These are phyloP conservation scores for Capsella rubella DNA, from an alignment of 441 rosid genomes.

Conservation along the genomic window DNA sequence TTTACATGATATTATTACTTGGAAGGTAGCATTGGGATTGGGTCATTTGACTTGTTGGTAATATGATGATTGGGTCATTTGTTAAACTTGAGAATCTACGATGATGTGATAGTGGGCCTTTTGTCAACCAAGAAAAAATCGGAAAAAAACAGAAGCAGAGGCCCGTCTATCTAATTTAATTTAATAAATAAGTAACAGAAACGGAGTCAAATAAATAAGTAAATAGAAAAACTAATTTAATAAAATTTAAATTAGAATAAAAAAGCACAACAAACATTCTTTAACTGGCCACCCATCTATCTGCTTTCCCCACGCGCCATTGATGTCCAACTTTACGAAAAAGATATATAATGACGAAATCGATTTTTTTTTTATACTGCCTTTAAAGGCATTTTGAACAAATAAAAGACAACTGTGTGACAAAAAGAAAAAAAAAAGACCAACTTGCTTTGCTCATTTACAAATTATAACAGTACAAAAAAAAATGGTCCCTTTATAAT, in stretches of 20 bases:
- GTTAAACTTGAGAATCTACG: background rate
- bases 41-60: background rate
- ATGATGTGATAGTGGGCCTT: conserved; percentile 36
- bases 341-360: background rate
- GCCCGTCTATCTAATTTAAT: too few species aligned
- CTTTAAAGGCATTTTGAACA: too few species aligned
- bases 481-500: background rate
- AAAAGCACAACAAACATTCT: conserved; percentile 30
- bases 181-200: too few species aligned
- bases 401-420: too few species aligned
- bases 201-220: background rate
- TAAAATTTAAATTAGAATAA: background rate
- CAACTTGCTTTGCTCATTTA: background rate
- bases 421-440: too few species aligned
- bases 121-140: background rate
- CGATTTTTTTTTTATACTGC: background rate
- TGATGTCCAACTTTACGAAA: background rate
- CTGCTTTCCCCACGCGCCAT: conserved; percentile 32
- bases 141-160: conserved; percentile 10
- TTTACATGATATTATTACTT: too few species aligned
- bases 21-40: background rate
- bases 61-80: background rate
- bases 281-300: conserved; percentile 14
- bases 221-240: background rate
- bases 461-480: conserved; percentile 7